Conservation (phyloP, 2,329 filamentous ascomycete species). For the Claviceps digitariae region DNA sequence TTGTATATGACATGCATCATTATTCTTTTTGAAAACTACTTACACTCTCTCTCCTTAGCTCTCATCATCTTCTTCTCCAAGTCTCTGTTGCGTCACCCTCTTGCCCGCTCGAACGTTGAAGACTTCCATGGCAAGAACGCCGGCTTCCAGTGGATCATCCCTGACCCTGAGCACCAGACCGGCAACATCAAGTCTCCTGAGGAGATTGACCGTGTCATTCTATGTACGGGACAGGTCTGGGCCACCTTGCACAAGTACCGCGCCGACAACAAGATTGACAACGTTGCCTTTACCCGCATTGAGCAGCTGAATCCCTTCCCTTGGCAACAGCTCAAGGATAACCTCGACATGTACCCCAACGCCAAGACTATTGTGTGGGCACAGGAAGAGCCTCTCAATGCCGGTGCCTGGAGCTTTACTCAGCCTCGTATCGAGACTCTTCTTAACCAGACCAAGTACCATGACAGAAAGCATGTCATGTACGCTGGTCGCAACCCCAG, state of each 20-base stretch:
- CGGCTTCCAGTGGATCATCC: constrained; percentile 94
- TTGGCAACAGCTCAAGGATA: constrained; percentile 92
- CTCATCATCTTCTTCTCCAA: constrained; percentile 98
- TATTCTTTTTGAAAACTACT: constrained; percentile 1
- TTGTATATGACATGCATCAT: no score
- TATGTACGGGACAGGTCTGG: constrained; percentile 94
- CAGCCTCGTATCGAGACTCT: constrained; percentile 96
- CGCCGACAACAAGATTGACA: constrained; percentile 69
- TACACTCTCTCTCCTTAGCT: constrained; percentile 33
- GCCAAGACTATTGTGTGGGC: constrained; percentile 95
- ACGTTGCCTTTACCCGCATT: constrained; percentile 86
- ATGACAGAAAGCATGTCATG: constrained; percentile 91
- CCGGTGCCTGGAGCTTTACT: constrained; percentile 92
- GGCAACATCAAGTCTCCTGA: constrained; percentile 64
- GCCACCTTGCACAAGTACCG: constrained; percentile 84
- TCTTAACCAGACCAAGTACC: constrained; percentile 82
- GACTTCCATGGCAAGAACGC: constrained; percentile 75
- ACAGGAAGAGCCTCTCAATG: constrained; percentile 96
- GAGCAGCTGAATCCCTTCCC: constrained; percentile 99
- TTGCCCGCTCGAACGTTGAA: constrained; percentile 79
- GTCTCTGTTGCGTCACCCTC: constrained; percentile 82
- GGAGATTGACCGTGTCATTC: constrained; percentile 83
- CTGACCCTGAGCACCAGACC: constrained; percentile 70
- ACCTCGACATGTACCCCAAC: constrained; percentile 93
- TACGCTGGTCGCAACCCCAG: constrained; percentile 92